These are phyloP conservation scores for Lasiodiplodia hormozganensis DNA, from an alignment of 2,329 filamentous ascomycete genomes.

Conservation along the genomic window DNA sequence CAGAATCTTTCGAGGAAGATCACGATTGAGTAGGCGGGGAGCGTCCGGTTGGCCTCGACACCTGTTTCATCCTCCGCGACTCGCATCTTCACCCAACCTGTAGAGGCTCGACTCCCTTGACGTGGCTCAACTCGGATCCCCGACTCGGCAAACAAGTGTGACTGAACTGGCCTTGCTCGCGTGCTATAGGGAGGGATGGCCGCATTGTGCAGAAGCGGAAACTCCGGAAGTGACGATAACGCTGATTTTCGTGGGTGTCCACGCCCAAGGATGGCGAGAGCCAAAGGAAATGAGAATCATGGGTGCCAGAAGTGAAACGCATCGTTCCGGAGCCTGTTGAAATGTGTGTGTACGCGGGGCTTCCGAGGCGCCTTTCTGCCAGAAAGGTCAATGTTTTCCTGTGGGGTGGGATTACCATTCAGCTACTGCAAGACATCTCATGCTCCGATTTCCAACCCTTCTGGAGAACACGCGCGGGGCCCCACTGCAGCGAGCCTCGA, in stretches of 20 bases:
- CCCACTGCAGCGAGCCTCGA: background rate
- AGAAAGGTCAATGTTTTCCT: background rate
- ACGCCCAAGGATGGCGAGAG: background rate
- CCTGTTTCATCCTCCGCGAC: background rate
- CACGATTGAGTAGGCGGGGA: background rate
- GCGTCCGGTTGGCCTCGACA: background rate
- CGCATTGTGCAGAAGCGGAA: background rate
- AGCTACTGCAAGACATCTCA: background rate
- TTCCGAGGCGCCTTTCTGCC: background rate
- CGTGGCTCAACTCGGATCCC: conserved; percentile 8
- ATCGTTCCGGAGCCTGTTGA: background rate
- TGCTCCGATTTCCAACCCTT: background rate
- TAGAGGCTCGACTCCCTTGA: background rate
- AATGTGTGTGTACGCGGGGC: background rate
- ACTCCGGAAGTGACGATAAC: background rate
- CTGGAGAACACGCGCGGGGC: background rate
- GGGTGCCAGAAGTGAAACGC: background rate
- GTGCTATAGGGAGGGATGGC: background rate
- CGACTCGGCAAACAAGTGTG: background rate
- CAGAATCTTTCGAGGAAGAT: background rate
- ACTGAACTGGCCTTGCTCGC: background rate
- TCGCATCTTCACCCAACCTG: background rate
- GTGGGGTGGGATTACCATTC: background rate
- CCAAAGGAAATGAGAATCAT: background rate
- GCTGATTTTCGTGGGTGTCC: background rate